Evolutionary conservation across 2,329 filamentous ascomycete genomes (phyloP), one percentile per base, ranked within the genome.

Genomic region (Lecanicillium sp.): DNA sequence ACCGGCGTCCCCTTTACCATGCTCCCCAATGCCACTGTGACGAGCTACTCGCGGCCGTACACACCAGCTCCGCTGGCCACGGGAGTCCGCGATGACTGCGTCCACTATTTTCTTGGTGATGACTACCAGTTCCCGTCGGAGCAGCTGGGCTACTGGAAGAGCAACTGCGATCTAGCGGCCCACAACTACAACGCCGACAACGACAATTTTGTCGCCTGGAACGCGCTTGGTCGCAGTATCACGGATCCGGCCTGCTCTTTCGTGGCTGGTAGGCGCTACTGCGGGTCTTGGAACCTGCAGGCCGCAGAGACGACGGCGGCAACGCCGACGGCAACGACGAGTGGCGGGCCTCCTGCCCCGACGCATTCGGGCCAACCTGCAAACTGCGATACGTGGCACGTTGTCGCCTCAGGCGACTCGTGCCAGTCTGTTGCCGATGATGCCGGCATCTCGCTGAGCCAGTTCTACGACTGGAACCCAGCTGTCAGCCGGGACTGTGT

Each of bases 401-500:
- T 46, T 22, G 44, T 50, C 5, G 18, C 29, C n/a, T 28, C 17
- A n/a, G 42, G 46, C 17, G 43, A 45, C 32, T 40, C 33, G 14
- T 50, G 48, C 33, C 28, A 39, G 17, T 42, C 42, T 19, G 35
- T 33, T 13, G 30, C 30, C 11, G 30, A 33, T 18, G 30, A 18
- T 6, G 30, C 30, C 15, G 17, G 30, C 27, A 49, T 50, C 18
- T 36, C 46, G 5, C 36, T 33, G 6, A 42, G 20, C 2, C 22
- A 39, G 25, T 50, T 48, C 39, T 34, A 38, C 33, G 40, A 25
- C 8, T 48, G 44, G 46, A 45, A 53, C 39, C 49, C 47, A 3
- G 47, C 48, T 8, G 44, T 54, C 17, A 45, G 39, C 25, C 37
- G 36, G 15, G 51, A 54, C 38, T 54, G 50, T 31, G 17, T 35